Base-by-base conservation (phyloP, 164 flowering plant genomes). In the Nymphaea thermarum region DNA sequence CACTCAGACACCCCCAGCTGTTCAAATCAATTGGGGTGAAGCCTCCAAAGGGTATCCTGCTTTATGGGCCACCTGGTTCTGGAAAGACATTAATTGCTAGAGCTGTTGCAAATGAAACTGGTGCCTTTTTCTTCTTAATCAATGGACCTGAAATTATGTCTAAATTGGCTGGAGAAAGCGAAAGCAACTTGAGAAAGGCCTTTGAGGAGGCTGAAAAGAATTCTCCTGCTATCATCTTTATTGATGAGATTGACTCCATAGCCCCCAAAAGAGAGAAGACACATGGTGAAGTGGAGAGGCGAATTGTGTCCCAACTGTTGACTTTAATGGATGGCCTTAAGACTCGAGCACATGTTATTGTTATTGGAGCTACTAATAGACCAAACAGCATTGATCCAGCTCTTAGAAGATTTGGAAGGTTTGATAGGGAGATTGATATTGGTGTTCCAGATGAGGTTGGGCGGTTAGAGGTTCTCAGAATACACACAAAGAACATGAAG, bases 121-220 rank as follows among this genome's bases (percentile, higher is more conserved):
- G 96, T 68, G 94, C 96, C 42, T 90, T 90, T 76, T 90, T 90
- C 81, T 88, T 90, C 75, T 90, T 88, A 65, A 88, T 88, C 17
- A 90, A 90, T 75, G 94, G 96, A 12, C 96, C 96, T 4, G 96
- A 90, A 72, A 90, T 90, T 64, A 88, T 90, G 96, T 88, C 93
- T 16, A 89, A 89, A 70, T 70, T 90, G 80, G 96, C 96, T 43
- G 96, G 96, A 42, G 96, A 90, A 76, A 90, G 96, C 72, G 96
- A 90, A 71, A 90, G 90, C 81, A 90, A 90, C 71, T 88, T 90
- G 25, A 80, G 96, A 60, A 90, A 90, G 79, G 90, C 90, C 65
- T 86, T 86, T 78, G 87, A 82, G 73, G 90, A 86, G 74, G 90
- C 90, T 18, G 90, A 86, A 61, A 86, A 86, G 83, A 86, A 86